Conservation (phyloP, 805 yeast species). For the Tetrapisispora phaffii region DNA sequence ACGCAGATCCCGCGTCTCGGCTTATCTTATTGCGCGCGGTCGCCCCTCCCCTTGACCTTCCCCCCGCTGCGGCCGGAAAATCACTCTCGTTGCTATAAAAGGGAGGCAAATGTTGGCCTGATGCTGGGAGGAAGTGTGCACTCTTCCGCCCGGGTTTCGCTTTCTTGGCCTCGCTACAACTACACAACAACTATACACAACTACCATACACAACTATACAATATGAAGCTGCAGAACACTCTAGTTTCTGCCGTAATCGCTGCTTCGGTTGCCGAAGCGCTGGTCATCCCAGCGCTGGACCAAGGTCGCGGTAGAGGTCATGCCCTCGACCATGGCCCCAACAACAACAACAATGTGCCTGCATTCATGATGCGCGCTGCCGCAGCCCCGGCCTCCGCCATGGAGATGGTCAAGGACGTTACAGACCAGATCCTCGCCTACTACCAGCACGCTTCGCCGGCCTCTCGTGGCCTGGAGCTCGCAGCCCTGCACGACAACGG, state of each 20-base stretch:
- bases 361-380: neutral
- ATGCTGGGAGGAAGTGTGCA: no score
- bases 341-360: neutral
- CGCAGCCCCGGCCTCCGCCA: neutral
- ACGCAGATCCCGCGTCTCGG: no score
- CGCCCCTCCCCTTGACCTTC: no score
- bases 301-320: neutral
- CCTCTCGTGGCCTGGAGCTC: constrained; percentile 32
- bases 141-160: no score
- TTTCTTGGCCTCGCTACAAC: neutral
- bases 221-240: constrained; percentile 18
- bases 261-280: constrained; percentile 36
- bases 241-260: constrained; percentile 30
- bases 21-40: no score
- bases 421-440: neutral
- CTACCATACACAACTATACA: neutral
- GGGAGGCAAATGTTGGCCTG: no score
- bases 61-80: no score
- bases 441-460: neutral
- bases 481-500: constrained; percentile 29
- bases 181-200: neutral
- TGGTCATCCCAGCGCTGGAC: constrained; percentile 50
- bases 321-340: neutral
- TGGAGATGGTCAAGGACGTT: neutral
- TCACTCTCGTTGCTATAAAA: no score